Percentiles rank a stretch among this genome's conserved stretches.
Evolutionary conservation across 2,329 filamentous ascomycete species (phyloP).

Genomic region (Thermomyces lanuginosus): DNA sequence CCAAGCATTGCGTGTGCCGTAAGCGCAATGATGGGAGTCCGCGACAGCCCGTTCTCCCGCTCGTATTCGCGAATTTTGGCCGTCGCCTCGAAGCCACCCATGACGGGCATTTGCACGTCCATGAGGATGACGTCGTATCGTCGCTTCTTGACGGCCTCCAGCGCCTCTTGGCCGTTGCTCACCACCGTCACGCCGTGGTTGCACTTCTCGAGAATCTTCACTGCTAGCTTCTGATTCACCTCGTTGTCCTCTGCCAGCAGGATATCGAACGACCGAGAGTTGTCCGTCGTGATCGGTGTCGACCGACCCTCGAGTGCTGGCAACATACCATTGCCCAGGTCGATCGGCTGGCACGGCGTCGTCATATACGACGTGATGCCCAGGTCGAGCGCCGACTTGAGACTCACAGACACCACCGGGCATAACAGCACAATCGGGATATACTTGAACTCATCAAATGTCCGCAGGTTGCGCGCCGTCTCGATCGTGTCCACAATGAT

Average conservation of each 20-base stretch:
- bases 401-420: slow-evolving; percentile 69
- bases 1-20: slow-evolving; percentile 98
- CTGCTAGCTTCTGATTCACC: slow-evolving; percentile 82
- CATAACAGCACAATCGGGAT: slow-evolving; percentile 81
- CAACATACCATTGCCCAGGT: slow-evolving; percentile 82
- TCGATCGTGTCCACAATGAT: slow-evolving; percentile 84
- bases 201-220: slow-evolving; percentile 90
- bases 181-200: slow-evolving; percentile 53
- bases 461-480: slow-evolving; percentile 61
- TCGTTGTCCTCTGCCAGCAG: slow-evolving; percentile 86
- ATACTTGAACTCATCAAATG: slow-evolving; percentile 83
- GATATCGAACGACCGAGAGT: slow-evolving; percentile 84
- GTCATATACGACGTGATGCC: slow-evolving; percentile 96
- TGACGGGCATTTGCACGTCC: slow-evolving; percentile 99
- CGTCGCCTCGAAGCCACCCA: slow-evolving; percentile 96
- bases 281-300: slow-evolving; percentile 74
- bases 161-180: slow-evolving; percentile 82
- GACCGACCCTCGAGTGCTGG: slow-evolving; percentile 81
- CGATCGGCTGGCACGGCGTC: slow-evolving; percentile 76
- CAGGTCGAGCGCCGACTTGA: slow-evolving; percentile 79
- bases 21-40: slow-evolving; percentile 89
- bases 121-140: slow-evolving; percentile 95
- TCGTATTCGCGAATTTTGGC: slow-evolving; percentile 95
- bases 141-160: slow-evolving; percentile 80
- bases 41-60: slow-evolving; percentile 57